Conservation (phyloP, 1,139 yeast genomes). For the Waltiozyma sp. region DNA sequence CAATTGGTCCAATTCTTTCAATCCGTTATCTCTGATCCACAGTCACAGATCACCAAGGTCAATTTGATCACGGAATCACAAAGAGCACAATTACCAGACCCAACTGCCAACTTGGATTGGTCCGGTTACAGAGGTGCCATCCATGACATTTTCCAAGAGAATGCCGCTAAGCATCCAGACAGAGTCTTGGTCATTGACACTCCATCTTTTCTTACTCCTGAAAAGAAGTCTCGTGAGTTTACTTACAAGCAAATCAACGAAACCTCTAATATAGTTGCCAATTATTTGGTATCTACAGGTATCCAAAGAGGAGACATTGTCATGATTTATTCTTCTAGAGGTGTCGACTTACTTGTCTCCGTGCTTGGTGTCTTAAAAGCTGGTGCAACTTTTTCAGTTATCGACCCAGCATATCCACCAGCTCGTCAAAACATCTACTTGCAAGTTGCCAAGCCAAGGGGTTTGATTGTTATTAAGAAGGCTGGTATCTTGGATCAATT, state of each 20-base stretch:
- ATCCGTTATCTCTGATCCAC: constrained; percentile 26
- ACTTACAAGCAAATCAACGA: constrained; percentile 79
- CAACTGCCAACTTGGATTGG: constrained; percentile 84
- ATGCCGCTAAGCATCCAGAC: constrained; percentile 76
- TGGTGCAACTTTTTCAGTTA: constrained; percentile 96
- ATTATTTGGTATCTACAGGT: constrained; percentile 72
- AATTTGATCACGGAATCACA: constrained; percentile 61
- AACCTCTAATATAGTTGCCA: constrained; percentile 92
- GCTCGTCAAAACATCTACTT: constrained; percentile 91
- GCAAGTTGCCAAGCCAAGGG: constrained; percentile 87
- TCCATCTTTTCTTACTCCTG: constrained; percentile 49
- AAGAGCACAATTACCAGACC: constrained; percentile 61
- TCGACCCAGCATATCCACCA: constrained; percentile 98
- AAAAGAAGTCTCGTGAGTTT: constrained; percentile 44
- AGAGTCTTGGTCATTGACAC: constrained; percentile 90
- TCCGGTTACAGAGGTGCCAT: constrained; percentile 86
- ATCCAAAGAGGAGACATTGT: constrained; percentile 87
- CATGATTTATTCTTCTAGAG: constrained; percentile 95
- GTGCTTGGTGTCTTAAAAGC: constrained; percentile 97
- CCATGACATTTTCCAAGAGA: constrained; percentile 83
- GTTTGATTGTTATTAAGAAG: constrained; percentile 77
- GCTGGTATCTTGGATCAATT: constrained; percentile 74
- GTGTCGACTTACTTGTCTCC: constrained; percentile 92
- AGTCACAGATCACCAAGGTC: constrained; percentile 43
- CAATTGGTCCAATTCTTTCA: constrained; percentile 52